Percentiles rank a stretch among this genome's conserved stretches.
Evolutionary conservation across 106 monocot species (phyloP).

Genomic region (Acanthochlamys bracteata): DNA sequence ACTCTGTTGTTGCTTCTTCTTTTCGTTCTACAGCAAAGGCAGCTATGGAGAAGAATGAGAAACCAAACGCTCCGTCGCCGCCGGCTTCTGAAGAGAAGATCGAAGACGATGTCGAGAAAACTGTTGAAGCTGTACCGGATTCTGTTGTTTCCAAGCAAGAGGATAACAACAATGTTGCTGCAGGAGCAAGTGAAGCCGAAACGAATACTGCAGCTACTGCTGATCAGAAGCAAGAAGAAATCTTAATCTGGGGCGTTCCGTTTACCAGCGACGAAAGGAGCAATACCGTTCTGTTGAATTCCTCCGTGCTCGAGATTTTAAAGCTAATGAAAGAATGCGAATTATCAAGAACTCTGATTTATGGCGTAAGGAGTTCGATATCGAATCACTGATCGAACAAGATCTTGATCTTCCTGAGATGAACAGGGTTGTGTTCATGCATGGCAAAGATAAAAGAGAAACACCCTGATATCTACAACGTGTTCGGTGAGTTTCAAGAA

Average conservation of each 20-base stretch:
- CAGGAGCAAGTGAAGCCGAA: background rate
- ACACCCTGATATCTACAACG: slow-evolving; percentile 60
- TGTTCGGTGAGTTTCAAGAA: slow-evolving; percentile 49
- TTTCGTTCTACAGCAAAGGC: background rate
- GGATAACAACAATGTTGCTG: background rate
- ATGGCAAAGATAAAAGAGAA: slow-evolving; percentile 35
- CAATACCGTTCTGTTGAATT: slow-evolving; percentile 62
- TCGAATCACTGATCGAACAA: slow-evolving; percentile 42
- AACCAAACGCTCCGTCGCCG: background rate
- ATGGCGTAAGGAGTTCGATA: slow-evolving; percentile 63
- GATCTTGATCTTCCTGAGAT: slow-evolving; percentile 54
- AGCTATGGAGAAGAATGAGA: background rate
- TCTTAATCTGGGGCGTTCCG: slow-evolving; percentile 59
- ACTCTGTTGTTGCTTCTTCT: slow-evolving; percentile 24
- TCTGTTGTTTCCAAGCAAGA: slow-evolving; percentile 11
- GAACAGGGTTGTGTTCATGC: slow-evolving; percentile 53
- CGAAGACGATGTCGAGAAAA: slow-evolving; percentile 16
- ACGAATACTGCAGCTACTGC: background rate
- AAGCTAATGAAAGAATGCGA: slow-evolving; percentile 53
- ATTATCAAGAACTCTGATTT: slow-evolving; percentile 61
- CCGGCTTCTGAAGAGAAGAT: background rate
- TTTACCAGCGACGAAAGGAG: slow-evolving; percentile 55
- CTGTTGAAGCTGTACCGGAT: slow-evolving; percentile 28
- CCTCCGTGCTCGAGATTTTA: slow-evolving; percentile 70
- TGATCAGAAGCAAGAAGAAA: slow-evolving; percentile 19